These are phyloP conservation scores for Coemansia sp. DNA, from an alignment of 192 early-diverging fungal species.

Conservation along the genomic window DNA sequence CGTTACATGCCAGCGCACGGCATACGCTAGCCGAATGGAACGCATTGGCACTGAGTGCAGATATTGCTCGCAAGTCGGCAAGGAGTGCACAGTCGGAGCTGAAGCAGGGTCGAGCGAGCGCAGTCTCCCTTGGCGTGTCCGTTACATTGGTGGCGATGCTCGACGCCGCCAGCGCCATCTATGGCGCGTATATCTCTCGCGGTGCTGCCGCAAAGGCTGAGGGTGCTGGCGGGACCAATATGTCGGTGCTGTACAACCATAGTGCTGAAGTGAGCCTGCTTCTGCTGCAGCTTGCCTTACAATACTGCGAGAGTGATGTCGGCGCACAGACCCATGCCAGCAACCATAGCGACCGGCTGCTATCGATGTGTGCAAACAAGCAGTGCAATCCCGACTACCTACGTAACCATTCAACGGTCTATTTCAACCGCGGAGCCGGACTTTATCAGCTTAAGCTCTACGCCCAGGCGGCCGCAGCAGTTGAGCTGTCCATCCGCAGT, in stretches of 20 bases:
- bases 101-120: not conserved
- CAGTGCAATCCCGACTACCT: conserved; percentile 23
- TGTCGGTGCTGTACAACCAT: conserved; percentile 8
- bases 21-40: conserved; percentile 44
- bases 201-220: conserved; percentile 38
- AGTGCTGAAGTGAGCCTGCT: conserved; percentile 27
- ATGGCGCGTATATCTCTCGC: conserved; percentile 30
- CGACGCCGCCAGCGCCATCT: conserved; percentile 20
- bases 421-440: conserved; percentile 36
- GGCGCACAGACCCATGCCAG: not conserved
- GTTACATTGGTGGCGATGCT: conserved; percentile 1
- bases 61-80: conserved; percentile 19
- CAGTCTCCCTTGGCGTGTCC: not conserved
- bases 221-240: conserved; percentile 18
- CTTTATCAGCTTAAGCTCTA: conserved; percentile 41
- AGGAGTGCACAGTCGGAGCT: conserved; percentile 9
- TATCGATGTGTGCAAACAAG: conserved; percentile 9
- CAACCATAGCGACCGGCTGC: conserved; percentile 15
- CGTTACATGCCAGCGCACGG: conserved; percentile 7
- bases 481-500: conserved; percentile 29
- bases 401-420: conserved; percentile 44
- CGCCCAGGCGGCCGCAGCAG: conserved; percentile 12
- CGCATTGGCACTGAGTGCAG: conserved; percentile 31
- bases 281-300: conserved; percentile 23
- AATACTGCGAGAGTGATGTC: conserved; percentile 6